Percentiles rank a stretch among this genome's conserved stretches.
These are phyloP conservation scores for Diplodia scrobiculata DNA, from an alignment of 2,329 filamentous ascomycete genomes.

Conservation along the genomic window DNA sequence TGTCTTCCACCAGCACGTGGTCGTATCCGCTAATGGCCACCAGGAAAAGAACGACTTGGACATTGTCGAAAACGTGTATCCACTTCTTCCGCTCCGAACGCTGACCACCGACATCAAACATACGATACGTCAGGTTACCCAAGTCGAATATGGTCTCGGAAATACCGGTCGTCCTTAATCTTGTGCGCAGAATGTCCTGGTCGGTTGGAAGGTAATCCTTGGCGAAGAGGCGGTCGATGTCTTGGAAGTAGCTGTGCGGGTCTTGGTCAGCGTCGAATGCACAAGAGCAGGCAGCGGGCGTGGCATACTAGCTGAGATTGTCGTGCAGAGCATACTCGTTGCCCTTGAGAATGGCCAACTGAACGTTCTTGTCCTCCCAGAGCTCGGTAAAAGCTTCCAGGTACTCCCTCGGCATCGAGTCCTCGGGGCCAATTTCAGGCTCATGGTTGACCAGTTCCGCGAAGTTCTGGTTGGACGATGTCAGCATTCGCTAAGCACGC, in stretches of 20 bases:
- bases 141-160: conserved; percentile 93
- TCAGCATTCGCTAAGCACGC: not conserved
- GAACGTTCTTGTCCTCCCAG: conserved; percentile 82
- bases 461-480: conserved; percentile 61
- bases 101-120: conserved; percentile 94
- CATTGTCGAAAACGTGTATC: conserved; percentile 96
- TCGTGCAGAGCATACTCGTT: conserved; percentile 97
- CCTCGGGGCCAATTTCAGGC: conserved; percentile 78
- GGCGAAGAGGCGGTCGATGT: conserved; percentile 63
- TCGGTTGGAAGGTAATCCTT: conserved; percentile 84
- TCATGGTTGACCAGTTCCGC: conserved; percentile 77
- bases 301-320: conserved; percentile 84
- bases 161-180: conserved; percentile 90
- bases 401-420: conserved; percentile 76
- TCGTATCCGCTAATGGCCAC: conserved; percentile 96
- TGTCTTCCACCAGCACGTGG: conserved; percentile 93
- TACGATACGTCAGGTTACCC: conserved; percentile 88
- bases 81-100: conserved; percentile 94
- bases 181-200: conserved; percentile 88
- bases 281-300: not conserved
- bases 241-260: conserved; percentile 72
- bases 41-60: conserved; percentile 87
- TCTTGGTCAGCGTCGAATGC: conserved; percentile 33
- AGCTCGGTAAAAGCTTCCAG: conserved; percentile 78
- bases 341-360: conserved; percentile 84